Base-by-base conservation (phyloP, 1,139 yeast species). In the Debaryomycetaceae sp. region DNA sequence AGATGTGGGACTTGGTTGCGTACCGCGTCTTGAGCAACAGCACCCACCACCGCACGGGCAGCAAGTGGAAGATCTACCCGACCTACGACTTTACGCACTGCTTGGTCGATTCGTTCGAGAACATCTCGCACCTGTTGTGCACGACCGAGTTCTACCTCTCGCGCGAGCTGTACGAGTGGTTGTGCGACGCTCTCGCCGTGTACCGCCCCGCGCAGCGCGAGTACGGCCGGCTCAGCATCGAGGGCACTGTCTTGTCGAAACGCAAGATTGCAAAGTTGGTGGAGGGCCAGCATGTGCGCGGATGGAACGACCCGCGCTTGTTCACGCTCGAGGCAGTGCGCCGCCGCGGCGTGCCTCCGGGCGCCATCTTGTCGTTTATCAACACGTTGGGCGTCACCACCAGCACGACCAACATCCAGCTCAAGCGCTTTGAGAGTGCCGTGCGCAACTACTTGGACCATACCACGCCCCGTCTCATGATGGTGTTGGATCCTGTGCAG, bases 1-100 rank as follows among this genome's bases (percentile, higher is more conserved):
- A 90, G 61, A 92, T 92, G 98, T 92, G 99, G 98, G 99, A 92
- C 57, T 71, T 90, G 43, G 93, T 90, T 35, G 98, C 98, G n/a
- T 92, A 92, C 61, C 75, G 99, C 55, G 95, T 92, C 5, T 66
- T 92, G 44, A 68, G 87, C 44, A 87, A 95, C 15, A 73, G 85
- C 18, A 98, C 92, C 58, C 95, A 90, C 55, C 26, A 24, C 18
- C 78, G 98, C 59, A 90, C 98, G 12, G 98, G 97, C 32, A 78
- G 73, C 51, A 81, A 81, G 55, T 92, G 99, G 99, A 85, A 80
- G 58, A 87, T 92, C 36, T 92, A 92, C 51, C 99, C 99, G 38
- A 92, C 98, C 13, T 92, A 92, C 53, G 98, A 92, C 54, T 92
- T 92, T 61, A 90, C 98, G 16, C 98, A 90, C 73, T 90, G 98